Evolutionary conservation across 179 eudicot species (phyloP), one percentile per base, ranked within the genome.

Genomic region (Camellia oleifera): DNA sequence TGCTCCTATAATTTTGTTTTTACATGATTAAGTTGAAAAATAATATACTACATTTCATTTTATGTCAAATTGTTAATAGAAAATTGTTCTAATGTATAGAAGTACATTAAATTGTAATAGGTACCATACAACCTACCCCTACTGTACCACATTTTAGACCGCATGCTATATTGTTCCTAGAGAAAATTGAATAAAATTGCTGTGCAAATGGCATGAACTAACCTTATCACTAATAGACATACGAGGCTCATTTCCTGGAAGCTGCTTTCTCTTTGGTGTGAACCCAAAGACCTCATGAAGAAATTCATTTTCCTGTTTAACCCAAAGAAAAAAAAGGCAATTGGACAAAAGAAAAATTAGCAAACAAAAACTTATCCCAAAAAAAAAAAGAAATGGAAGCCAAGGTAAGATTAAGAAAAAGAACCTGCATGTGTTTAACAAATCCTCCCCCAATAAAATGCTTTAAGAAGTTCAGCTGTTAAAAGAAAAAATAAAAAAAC

Each of bases 381-480:
- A 9, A 53, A 68, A 0, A 14, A 53, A 7, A 72, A 5, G 44
- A 66, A 2, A 5, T 26, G 0, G 1, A 72, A 3, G 17, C 15
- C 3, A 7, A 52, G 11, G 50, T 15, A 54, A 13, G 58, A 54
- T 4, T 14, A 66, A 42, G 68, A 78, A 64, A 73, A 73, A 76
- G 32, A 72, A 93, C 98, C 97, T 88, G 95, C 99, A 95, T 93
- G 72, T 96, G 99, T 87, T 91, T 96, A 57, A 92, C 88, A 72
- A 96, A 96, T 71, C 96, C 99, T 87, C 96, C 98, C 23, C 86
- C 89, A 63, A 96, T 98, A 66, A 89, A 96, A 88, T 90, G 98
- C 90, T 90, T 96, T 12, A 96, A 72, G 66, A 94, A 94, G 88
- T 94, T 94, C 82, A 94, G 73, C 99, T 96, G 88, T 40, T 46